Evolutionary conservation across 129 eudicot species (phyloP).

Genomic region (Ambrosia artemisiifolia): DNA sequence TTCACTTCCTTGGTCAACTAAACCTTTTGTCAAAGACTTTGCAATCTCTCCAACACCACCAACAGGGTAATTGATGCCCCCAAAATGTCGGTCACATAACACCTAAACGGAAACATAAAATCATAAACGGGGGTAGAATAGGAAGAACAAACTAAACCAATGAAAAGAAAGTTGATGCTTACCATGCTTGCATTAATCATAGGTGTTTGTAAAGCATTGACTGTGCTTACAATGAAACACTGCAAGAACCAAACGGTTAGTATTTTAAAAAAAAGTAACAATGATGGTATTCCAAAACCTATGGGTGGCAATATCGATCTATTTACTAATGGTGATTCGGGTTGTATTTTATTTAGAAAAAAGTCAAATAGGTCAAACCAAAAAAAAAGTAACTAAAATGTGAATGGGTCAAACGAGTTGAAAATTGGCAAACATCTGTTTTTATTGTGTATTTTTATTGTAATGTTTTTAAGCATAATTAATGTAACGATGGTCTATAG

Average conservation of each 20-base stretch:
- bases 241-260: conserved; percentile 32
- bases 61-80: conserved; percentile 98
- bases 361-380: background rate
- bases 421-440: background rate
- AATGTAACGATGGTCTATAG: background rate
- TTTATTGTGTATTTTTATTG: background rate
- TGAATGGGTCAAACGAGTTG: background rate
- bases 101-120: conserved; percentile 50
- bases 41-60: conserved; percentile 99
- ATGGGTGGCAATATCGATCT: background rate
- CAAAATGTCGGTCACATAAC: conserved; percentile 94
- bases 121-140: conserved; percentile 15
- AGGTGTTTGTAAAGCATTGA: conserved; percentile 86
- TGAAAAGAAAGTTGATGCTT: conserved; percentile 26
- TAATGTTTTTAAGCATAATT: background rate
- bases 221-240: conserved; percentile 99
- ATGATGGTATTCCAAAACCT: conserved; percentile 1
- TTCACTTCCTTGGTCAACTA: conserved; percentile 79
- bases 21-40: conserved; percentile 80
- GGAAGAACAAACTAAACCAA: conserved; percentile 17
- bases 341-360: background rate
- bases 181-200: conserved; percentile 99
- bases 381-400: background rate
- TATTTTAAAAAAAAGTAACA: background rate
- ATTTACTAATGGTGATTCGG: background rate